phyloP scores from a whole-genome alignment of 2,329 filamentous ascomycete species.

The Berkeleyomyces basicola region DNA sequence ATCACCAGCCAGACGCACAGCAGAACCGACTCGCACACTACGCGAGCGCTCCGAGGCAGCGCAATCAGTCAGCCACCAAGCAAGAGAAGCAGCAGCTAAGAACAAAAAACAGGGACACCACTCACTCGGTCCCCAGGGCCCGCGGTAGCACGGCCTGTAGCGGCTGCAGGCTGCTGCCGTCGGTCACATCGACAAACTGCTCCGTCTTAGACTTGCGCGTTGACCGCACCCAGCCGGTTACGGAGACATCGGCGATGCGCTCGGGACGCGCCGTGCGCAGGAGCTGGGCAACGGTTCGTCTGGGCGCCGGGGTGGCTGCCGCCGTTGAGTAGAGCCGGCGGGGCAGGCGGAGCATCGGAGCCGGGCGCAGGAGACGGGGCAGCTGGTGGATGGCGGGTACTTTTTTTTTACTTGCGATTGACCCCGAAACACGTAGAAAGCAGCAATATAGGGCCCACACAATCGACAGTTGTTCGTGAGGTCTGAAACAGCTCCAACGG shows the following conservation, averaged over 20 bases:
- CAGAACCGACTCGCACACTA: constrained; percentile 68
- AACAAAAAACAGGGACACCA: neutral
- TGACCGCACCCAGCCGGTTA: constrained; percentile 70
- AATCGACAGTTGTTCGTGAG: too few species aligned
- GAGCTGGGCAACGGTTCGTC: constrained; percentile 34
- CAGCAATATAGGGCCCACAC: too few species aligned
- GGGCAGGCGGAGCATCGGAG: neutral
- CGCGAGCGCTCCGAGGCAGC: neutral
- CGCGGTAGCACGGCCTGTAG: constrained; percentile 69
- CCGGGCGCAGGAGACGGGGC: neutral
- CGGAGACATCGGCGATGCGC: constrained; percentile 32
- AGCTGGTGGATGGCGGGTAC: neutral
- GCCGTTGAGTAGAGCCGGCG: constrained; percentile 8
- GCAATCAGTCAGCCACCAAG: constrained; percentile 13
- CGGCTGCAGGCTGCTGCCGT: constrained; percentile 66
- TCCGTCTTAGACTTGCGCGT: constrained; percentile 73
- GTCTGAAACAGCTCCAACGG: too few species aligned
- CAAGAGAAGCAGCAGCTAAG: neutral
- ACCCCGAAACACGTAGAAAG: too few species aligned
- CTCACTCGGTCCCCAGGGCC: constrained; percentile 55
- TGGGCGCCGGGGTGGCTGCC: constrained; percentile 15
- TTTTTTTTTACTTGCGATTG: too few species aligned
- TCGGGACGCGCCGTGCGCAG: constrained; percentile 34
- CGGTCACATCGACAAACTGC: constrained; percentile 70
- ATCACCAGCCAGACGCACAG: constrained; percentile 58